Evolutionary conservation across 768 basidiomycete species (phyloP).

Genomic region (Suillus subaureus): DNA sequence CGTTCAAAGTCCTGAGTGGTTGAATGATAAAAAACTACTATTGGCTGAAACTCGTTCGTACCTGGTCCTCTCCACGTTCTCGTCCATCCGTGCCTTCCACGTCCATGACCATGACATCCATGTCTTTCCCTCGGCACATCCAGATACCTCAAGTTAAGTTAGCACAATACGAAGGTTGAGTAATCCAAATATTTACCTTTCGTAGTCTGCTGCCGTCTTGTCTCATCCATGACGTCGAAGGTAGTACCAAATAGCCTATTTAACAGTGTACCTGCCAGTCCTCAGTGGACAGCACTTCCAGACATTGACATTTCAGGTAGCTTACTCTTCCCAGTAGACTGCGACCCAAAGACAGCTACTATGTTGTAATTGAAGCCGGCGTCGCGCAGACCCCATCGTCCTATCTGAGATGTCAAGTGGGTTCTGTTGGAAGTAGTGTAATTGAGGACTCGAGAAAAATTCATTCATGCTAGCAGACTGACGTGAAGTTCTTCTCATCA

Average conservation of each 20-base stretch:
- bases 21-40: not conserved
- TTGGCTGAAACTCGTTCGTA: conserved; percentile 27
- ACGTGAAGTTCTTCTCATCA: conserved; percentile 96
- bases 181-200: conserved; percentile 61
- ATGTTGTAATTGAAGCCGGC: conserved; percentile 95
- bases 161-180: conserved; percentile 3
- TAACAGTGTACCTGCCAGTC: conserved; percentile 80
- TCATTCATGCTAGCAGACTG: conserved; percentile 32
- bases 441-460: conserved; percentile 8
- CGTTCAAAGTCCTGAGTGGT: conserved; percentile 85
- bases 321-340: conserved; percentile 95
- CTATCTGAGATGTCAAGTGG: conserved; percentile 72
- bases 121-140: conserved; percentile 91
- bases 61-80: conserved; percentile 98
- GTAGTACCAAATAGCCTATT: conserved; percentile 95
- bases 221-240: conserved; percentile 99
- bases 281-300: not conserved
- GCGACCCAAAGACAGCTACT: conserved; percentile 94
- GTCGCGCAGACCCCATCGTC: conserved; percentile 86
- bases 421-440: conserved; percentile 39
- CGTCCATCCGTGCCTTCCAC: conserved; percentile 99
- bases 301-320: conserved; percentile 8
- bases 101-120: conserved; percentile 97
- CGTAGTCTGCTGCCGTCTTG: conserved; percentile 91
- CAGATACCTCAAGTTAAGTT: conserved; percentile 74